phyloP scores from a whole-genome alignment of 176 grass and related monocot genomes.

The Carex kokanica region DNA sequence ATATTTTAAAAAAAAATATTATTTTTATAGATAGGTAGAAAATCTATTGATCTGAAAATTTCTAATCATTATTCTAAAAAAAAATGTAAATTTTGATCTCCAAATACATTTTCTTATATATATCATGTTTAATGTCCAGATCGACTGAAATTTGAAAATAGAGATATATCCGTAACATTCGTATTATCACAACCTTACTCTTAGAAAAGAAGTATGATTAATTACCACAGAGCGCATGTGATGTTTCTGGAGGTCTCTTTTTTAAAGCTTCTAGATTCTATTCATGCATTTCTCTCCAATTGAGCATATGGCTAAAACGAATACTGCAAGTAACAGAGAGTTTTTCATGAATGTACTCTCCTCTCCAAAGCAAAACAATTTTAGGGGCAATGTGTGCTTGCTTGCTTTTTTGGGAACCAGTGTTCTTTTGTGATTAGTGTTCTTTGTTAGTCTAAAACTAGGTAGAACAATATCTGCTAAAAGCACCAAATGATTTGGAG shows the following conservation, averaged over 20 bases:
- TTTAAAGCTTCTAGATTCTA: neutral
- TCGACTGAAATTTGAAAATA: no score
- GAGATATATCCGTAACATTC: no score
- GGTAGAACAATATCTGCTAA: neutral
- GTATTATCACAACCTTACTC: no score
- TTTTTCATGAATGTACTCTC: constrained; percentile 13
- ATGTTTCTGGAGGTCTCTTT: neutral
- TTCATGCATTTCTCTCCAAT: constrained; percentile 26
- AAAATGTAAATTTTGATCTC: no score
- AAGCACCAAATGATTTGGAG: neutral
- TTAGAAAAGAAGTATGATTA: neutral
- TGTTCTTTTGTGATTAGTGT: neutral
- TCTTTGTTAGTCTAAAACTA: neutral
- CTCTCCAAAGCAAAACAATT: neutral
- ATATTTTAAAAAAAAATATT: no score
- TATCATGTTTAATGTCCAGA: no score
- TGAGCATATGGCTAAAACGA: neutral
- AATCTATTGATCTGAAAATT: no score
- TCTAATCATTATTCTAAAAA: no score
- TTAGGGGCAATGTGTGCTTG: neutral
- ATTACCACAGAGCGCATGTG: neutral
- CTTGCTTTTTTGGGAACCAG: neutral
- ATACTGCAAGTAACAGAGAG: neutral
- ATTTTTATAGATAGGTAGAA: no score
- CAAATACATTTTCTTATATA: no score